Evolutionary conservation across 2,329 filamentous ascomycete species (phyloP).

Genomic region (Talaromyces marneffei): DNA sequence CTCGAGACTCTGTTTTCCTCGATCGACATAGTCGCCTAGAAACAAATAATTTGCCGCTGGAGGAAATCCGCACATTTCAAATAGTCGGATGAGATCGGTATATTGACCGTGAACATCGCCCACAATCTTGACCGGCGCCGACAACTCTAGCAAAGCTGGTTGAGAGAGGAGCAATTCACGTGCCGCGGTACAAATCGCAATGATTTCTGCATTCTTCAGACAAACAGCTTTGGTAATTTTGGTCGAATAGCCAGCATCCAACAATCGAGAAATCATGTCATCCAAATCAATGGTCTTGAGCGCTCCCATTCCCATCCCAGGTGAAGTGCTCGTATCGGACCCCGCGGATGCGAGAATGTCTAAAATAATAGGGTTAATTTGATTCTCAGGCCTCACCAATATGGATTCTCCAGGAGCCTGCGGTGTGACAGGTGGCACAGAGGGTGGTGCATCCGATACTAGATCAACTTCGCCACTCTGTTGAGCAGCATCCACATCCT

Average conservation of each 20-base stretch:
- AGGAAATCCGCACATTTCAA: conserved; percentile 97
- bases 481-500: conserved; percentile 74
- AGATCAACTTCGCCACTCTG: conserved; percentile 86
- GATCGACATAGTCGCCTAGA: conserved; percentile 91
- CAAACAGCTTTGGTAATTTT: conserved; percentile 98
- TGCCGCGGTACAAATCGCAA: conserved; percentile 82
- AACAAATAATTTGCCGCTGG: conserved; percentile 90
- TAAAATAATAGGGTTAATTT: conserved; percentile 58
- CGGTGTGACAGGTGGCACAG: conserved; percentile 50
- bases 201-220: conserved; percentile 95
- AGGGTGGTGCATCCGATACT: conserved; percentile 84
- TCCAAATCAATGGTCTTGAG: conserved; percentile 91
- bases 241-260: conserved; percentile 91
- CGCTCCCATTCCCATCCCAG: conserved; percentile 74
- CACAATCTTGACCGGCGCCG: conserved; percentile 95
- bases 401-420: conserved; percentile 83
- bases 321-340: conserved; percentile 42
- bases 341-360: conserved; percentile 43
- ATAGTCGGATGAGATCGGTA: conserved; percentile 91
- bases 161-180: conserved; percentile 87
- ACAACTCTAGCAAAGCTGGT: conserved; percentile 83
- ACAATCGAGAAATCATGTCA: conserved; percentile 89
- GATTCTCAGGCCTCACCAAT: conserved; percentile 70
- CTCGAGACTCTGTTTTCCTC: conserved; percentile 91
- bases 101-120: conserved; percentile 97